Percentiles rank a stretch among this genome's conserved stretches.
phyloP scores from a whole-genome alignment of 2,329 filamentous ascomycete genomes.

The Diatrype stigma region DNA sequence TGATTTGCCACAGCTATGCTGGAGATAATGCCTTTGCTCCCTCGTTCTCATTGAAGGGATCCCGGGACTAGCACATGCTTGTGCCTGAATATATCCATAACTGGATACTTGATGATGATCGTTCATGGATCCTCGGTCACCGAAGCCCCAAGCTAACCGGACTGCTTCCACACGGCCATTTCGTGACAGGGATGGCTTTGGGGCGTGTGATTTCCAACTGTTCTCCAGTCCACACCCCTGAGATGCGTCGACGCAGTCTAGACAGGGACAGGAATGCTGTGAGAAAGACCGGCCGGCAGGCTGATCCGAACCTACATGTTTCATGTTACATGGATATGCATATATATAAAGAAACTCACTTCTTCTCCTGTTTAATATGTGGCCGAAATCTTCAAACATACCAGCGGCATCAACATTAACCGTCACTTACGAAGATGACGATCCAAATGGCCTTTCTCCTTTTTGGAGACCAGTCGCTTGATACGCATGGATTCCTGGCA shows the following conservation, averaged over 20 bases:
- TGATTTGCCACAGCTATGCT: background rate
- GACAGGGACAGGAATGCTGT: constrained; percentile 1
- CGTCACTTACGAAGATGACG: constrained; percentile 33
- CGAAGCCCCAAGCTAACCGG: constrained; percentile 36
- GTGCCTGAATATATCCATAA: constrained; percentile 19
- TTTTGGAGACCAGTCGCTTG: constrained; percentile 68
- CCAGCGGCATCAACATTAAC: constrained; percentile 15
- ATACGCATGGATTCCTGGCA: constrained; percentile 60
- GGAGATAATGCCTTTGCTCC: background rate
- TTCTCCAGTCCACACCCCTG: background rate
- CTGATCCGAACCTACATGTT: background rate
- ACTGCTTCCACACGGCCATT: constrained; percentile 26
- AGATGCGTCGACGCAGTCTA: background rate
- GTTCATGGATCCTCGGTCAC: constrained; percentile 40
- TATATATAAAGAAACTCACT: constrained; percentile 1
- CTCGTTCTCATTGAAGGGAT: background rate
- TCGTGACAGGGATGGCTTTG: constrained; percentile 21
- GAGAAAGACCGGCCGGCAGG: background rate
- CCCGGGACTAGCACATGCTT: constrained; percentile 1
- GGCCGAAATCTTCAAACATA: constrained; percentile 11
- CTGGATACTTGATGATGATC: constrained; percentile 33
- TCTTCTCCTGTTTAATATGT: background rate
- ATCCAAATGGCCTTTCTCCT: constrained; percentile 54
- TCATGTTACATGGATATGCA: too few species aligned
- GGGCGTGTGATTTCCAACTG: constrained; percentile 2